Conservation (phyloP, 345 rosid species). For the Linum usitatissimum region DNA sequence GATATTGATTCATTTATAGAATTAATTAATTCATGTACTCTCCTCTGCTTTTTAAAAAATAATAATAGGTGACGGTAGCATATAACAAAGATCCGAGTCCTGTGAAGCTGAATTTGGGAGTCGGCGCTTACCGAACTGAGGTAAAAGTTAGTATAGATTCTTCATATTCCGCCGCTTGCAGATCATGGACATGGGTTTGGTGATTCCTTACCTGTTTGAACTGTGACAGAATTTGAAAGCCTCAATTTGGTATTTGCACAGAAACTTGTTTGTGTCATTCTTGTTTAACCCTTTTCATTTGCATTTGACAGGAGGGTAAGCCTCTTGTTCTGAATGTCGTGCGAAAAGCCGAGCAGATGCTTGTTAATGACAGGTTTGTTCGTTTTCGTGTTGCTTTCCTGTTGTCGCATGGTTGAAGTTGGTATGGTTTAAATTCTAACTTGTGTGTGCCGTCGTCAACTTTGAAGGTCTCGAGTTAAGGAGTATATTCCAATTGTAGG, state of each 20-base stretch:
- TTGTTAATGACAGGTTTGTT: conserved; percentile 60
- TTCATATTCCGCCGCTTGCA: conserved; percentile 7
- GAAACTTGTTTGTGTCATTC: too few relatives aligned
- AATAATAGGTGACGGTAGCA: conserved; percentile 70
- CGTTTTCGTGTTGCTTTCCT: conserved; percentile 2
- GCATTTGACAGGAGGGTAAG: conserved; percentile 51
- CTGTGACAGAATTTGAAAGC: neutral
- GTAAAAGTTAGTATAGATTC: conserved; percentile 17
- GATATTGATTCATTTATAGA: neutral
- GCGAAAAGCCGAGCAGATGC: conserved; percentile 69
- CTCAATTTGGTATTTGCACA: too few relatives aligned
- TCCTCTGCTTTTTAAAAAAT: too few relatives aligned
- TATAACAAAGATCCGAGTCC: conserved; percentile 89
- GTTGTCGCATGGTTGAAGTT: neutral
- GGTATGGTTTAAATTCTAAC: neutral
- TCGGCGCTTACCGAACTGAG: conserved; percentile 94
- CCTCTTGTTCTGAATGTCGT: conserved; percentile 71
- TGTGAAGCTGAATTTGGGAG: conserved; percentile 86
- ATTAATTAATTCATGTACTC: too few relatives aligned
- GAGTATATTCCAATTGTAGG: conserved; percentile 88
- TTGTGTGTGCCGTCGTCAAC: neutral
- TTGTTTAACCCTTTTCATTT: too few relatives aligned
- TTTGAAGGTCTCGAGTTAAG: conserved; percentile 48
- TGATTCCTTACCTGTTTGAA: neutral
- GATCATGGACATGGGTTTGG: neutral